A percentile compares a stretch with the other conserved stretches of the same genome.
phyloP scores from a whole-genome alignment of 192 early-diverging fungal species.

The Backusella psychrophila region DNA sequence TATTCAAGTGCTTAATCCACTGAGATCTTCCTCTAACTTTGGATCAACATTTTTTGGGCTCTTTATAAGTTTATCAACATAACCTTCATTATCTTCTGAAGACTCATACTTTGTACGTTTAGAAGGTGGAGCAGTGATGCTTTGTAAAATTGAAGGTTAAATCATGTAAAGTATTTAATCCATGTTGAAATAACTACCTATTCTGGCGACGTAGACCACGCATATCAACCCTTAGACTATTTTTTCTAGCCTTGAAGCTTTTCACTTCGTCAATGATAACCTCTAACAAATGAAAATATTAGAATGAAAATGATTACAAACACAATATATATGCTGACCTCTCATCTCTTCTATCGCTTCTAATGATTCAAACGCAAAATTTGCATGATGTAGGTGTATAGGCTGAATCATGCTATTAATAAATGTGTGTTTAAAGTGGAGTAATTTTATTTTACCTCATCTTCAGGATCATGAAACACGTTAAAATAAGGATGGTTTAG shows the following conservation, averaged over 20 bases:
- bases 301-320: not conserved
- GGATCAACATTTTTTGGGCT: not conserved
- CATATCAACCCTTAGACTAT: slow-evolving; percentile 10
- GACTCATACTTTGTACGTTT: not conserved
- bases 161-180: not conserved
- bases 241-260: slow-evolving; percentile 11
- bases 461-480: slow-evolving; percentile 43
- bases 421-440: not conserved
- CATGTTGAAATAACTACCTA: not conserved
- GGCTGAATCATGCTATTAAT: slow-evolving; percentile 31
- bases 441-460: slow-evolving; percentile 19
- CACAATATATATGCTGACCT: slow-evolving; percentile 29
- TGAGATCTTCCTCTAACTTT: slow-evolving; percentile 5
- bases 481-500: slow-evolving; percentile 90
- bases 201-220: slow-evolving; percentile 9
- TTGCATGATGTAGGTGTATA: slow-evolving; percentile 58
- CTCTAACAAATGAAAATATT: not conserved
- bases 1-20: not conserved
- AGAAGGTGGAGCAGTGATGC: not conserved
- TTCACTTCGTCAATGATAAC: slow-evolving; percentile 15
- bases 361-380: slow-evolving; percentile 75
- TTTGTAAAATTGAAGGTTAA: not conserved
- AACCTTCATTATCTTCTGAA: slow-evolving; percentile 1
- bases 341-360: slow-evolving; percentile 74
- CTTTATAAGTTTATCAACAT: not conserved